phyloP scores from a whole-genome alignment of 2,329 filamentous ascomycete species.

The Aspergillus bombycis region DNA sequence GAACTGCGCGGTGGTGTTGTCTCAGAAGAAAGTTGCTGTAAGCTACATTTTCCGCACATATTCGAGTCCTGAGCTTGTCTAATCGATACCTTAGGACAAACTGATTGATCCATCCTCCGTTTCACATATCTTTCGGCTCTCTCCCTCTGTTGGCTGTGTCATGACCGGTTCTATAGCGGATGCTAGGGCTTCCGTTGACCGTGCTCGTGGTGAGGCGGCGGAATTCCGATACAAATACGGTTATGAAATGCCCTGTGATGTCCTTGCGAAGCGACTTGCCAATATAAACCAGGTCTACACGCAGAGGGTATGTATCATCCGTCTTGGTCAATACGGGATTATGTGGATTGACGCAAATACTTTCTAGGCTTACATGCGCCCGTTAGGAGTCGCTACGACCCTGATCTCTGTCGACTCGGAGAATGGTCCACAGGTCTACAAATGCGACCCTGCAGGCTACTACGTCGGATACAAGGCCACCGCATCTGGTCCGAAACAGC shows the following conservation, averaged over 20 bases:
- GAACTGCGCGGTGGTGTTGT: slow-evolving; percentile 94
- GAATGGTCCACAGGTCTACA: slow-evolving; percentile 92
- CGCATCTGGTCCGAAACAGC: slow-evolving; percentile 94
- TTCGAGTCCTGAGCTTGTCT: slow-evolving; percentile 14
- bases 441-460: slow-evolving; percentile 97
- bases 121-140: slow-evolving; percentile 96
- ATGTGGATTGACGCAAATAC: slow-evolving; percentile 4
- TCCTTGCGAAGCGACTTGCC: slow-evolving; percentile 91
- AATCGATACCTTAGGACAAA: slow-evolving; percentile 72
- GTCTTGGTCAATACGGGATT: slow-evolving; percentile 1
- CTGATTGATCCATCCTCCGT: slow-evolving; percentile 97
- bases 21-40: slow-evolving; percentile 99
- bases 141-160: slow-evolving; percentile 93
- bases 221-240: slow-evolving; percentile 99
- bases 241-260: slow-evolving; percentile 99
- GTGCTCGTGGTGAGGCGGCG: slow-evolving; percentile 91
- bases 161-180: slow-evolving; percentile 99
- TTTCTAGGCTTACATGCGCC: slow-evolving; percentile 91
- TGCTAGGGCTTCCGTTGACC: slow-evolving; percentile 87
- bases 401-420: slow-evolving; percentile 93
- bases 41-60: slow-evolving; percentile 40
- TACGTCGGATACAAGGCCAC: slow-evolving; percentile 99
- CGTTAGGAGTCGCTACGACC: slow-evolving; percentile 92
- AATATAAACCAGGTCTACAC: slow-evolving; percentile 99
- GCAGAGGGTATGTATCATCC: slow-evolving; percentile 70